Base-by-base conservation (phyloP, 345 rosid species). In the Salix viminalis region DNA sequence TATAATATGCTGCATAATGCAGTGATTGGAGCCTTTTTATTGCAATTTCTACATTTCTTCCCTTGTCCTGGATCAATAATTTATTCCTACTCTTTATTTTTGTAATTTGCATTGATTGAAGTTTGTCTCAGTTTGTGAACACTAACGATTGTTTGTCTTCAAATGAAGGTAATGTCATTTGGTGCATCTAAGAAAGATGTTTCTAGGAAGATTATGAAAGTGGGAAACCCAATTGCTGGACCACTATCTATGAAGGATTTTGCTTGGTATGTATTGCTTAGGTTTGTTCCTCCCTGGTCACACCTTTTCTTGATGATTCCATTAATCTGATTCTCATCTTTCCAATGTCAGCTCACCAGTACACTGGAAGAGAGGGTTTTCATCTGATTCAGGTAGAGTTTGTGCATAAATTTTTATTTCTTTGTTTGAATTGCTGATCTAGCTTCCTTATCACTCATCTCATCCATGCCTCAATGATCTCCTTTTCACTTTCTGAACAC, bases 341-440 rank as follows among this genome's bases (percentile, higher is more conserved):
- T 65, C 77, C 32, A 44, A 30, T 82, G 50, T 70, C 88, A 92
- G 98, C 79, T 85, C 89, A 66, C 85, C 83, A 75, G 74, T 73
- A 73, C 84, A 75, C 30, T 80, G 79, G 78, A 86, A 71, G 67
- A 91, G 97, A 85, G 93, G 88, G 67, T 92, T 85, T 85, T 83
- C 99, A 71, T 88, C 99, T 50, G 85, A 85, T 77, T 87, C 98
- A 81, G 97, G 97, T 92, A 75, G 15, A 42, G 26, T 36, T 74
- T 79, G 26, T 70, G 24, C 60, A 44, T 74, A 24, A 36, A 11
- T 75, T 34, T 67, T 46, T 23, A 42, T 21, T 18, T 26, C 23
- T n/a, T 68, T 28, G n/a, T 65, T 60, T 32, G 2, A 16, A 54
- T 62, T 64, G 69, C 65, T 26, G 36, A 7, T 5, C 36, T 26